Conservation (phyloP, 257 asterid species). For the Schizonepeta tenuifolia region DNA sequence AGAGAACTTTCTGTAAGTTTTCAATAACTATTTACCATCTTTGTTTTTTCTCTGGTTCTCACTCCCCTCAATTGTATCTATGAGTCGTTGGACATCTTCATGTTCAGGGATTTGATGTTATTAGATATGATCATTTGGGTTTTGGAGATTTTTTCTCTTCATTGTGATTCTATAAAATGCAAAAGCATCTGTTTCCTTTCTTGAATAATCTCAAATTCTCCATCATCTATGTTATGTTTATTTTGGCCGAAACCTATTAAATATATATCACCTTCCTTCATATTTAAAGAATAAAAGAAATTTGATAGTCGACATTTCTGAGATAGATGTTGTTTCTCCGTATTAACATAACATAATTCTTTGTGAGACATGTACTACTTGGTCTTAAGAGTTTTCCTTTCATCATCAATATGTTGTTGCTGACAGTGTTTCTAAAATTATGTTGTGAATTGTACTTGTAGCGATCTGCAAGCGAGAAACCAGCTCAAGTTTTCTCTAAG, state of each 20-base stretch:
- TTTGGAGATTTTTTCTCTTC: background rate
- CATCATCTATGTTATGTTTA: too few relatives aligned
- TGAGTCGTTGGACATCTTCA: background rate
- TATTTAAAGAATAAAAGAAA: background rate
- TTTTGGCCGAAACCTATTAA: too few relatives aligned
- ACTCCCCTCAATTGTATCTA: background rate
- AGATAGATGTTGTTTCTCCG: background rate
- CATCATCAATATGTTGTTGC: background rate
- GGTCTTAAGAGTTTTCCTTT: background rate
- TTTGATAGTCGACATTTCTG: background rate
- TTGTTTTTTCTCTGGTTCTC: background rate
- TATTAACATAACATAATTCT: background rate
- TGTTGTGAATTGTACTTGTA: slow-evolving; percentile 25
- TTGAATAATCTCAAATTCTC: background rate
- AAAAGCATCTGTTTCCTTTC: background rate
- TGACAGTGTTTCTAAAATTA: background rate
- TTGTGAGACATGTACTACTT: background rate
- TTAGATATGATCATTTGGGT: background rate
- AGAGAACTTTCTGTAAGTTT: slow-evolving; percentile 40
- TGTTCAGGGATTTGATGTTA: background rate
- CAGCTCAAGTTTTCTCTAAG: slow-evolving; percentile 39
- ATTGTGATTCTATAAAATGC: background rate
- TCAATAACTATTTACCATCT: background rate
- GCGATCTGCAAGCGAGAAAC: slow-evolving; percentile 55
- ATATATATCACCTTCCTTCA: background rate